phyloP scores from a whole-genome alignment of 2,329 filamentous ascomycete species.

The Penicillium paneum region DNA sequence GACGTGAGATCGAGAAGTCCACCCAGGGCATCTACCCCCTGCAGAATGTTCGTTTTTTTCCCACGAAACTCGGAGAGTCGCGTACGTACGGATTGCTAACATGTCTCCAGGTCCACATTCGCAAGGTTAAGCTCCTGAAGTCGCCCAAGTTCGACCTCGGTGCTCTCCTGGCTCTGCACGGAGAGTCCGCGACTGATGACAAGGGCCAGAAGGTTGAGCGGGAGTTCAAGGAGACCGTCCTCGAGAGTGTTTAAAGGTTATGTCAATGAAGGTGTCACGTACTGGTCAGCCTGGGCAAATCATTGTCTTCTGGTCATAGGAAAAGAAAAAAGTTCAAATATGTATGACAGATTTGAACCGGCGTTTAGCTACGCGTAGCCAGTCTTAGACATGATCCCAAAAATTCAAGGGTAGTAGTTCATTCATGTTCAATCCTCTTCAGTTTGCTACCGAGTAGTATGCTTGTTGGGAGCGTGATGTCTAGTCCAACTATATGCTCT shows the following conservation, averaged over 20 bases:
- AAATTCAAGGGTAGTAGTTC: slow-evolving; percentile 13
- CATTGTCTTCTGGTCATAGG: slow-evolving; percentile 27
- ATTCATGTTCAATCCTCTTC: slow-evolving; percentile 8
- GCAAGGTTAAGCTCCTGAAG: slow-evolving; percentile 99
- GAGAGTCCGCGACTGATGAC: slow-evolving; percentile 94
- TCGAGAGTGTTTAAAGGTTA: slow-evolving; percentile 80
- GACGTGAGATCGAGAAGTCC: slow-evolving; percentile 99
- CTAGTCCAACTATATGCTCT: background rate
- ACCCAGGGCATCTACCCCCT: slow-evolving; percentile 99
- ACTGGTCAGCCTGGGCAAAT: slow-evolving; percentile 57
- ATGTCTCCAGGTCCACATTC: slow-evolving; percentile 81
- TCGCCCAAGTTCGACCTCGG: slow-evolving; percentile 98
- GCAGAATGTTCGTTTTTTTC: slow-evolving; percentile 73
- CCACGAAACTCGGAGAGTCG: background rate
- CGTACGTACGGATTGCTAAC: slow-evolving; percentile 31
- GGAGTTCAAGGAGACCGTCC: slow-evolving; percentile 98
- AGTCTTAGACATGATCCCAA: slow-evolving; percentile 13
- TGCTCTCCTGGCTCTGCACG: slow-evolving; percentile 91
- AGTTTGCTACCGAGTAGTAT: background rate
- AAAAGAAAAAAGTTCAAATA: slow-evolving; percentile 29
- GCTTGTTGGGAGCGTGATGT: background rate
- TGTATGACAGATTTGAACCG: slow-evolving; percentile 21
- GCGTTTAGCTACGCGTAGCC: slow-evolving; percentile 10
- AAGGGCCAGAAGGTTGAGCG: slow-evolving; percentile 97
- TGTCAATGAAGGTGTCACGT: slow-evolving; percentile 73